Evolutionary conservation across 2,329 filamentous ascomycete genomes (phyloP), one percentile per base, ranked within the genome.

Genomic region (Cladosporium sp.): DNA sequence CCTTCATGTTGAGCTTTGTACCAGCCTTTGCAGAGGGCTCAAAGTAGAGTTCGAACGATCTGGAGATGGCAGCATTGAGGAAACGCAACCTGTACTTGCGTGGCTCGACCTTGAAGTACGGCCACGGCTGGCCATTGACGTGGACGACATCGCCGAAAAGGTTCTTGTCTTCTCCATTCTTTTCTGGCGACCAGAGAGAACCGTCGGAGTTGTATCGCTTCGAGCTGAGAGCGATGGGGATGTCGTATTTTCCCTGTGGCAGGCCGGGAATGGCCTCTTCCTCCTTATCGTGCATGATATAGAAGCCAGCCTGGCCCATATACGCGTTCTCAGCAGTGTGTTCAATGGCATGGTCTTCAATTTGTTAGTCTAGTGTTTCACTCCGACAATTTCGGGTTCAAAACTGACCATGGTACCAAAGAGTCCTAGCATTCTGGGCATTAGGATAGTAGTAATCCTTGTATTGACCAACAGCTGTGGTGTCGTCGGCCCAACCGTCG

Each of bases 361-460:
- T 34, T 5, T 34, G 30, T 34, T 34, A 34, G 30, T 34, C 7
- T 12, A 34, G 30, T 34, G n/a, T n/a, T n/a, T n/a, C n/a, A n/a
- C n/a, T 85, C 12, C 17, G 38, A 19, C 7, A 40, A 40, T 5
- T 40, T n/a, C 17, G 15, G 17, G 17, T 3, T 12, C 11, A 40
- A 17, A 40, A 17, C 38, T 50, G 15, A 50, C 30, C 50, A 14
- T 57, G 82, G 63, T 85, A 85, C 83, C 83, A 86, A 30, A 84
- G 73, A 0, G 80, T 75, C 38, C 83, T 75, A 1, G 76, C 80
- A 40, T 74, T 75, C 65, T 84, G 78, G 12, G 69, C 71, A 65
- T 85, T 86, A 8, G 83, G 82, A 63, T 84, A 86, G 67, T 84
- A 86, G 67, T 86, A 85, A 61, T 85, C 84, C 67, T 86, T 85